Base-by-base conservation (phyloP, 2,329 filamentous ascomycete genomes). In the Ceratocystiopsis sp. region DNA sequence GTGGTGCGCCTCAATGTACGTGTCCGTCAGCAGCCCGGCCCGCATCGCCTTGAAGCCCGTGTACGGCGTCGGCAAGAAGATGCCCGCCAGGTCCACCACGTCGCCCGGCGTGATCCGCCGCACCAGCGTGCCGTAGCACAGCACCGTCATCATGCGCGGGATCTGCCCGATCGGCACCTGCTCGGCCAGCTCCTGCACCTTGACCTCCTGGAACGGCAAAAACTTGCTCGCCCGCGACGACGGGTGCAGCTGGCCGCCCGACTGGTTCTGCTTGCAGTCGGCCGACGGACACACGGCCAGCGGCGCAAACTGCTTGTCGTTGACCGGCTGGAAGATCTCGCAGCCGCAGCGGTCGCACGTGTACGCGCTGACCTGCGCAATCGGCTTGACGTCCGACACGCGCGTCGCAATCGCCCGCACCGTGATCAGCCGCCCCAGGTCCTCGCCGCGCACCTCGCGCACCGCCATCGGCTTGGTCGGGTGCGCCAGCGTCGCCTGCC, bases 141-240 rank as follows among this genome's bases (percentile, higher is more conserved):
- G 75, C 18, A 98, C 67, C 0, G 89, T 96, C 49, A 98, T 66
- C 45, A 85, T 85, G 46, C 91, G 77, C 32, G 91, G 91, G 53
- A 98, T 98, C 58, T 98, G 91, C 41, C 91, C 91, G 50, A 98
- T 93, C 9, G 91, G 91, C 0, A 98, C 91, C 60, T 98, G 91
- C 59, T 98, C 91, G n/a, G 91, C 86, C 77, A 96, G 84, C 59
- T 98, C 91, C 62, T 98, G 91, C 45, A 98, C 86, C 66, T 96
- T 96, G 62, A 96, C 78, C 61, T 98, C 91, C 61, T 98, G 91
- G 67, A 98, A 98, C 4, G 91, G 86, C 55, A 94, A 65, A 57
- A 96, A 98, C 56, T 96, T 98, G 42, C 87, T 95, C 0, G 89
- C 91, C 53, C 91, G 75, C n/a, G 87, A 93, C 1, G 89, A 95